Evolutionary conservation across 805 yeast species (phyloP).

Genomic region (Zygosaccharomyces bailii): DNA sequence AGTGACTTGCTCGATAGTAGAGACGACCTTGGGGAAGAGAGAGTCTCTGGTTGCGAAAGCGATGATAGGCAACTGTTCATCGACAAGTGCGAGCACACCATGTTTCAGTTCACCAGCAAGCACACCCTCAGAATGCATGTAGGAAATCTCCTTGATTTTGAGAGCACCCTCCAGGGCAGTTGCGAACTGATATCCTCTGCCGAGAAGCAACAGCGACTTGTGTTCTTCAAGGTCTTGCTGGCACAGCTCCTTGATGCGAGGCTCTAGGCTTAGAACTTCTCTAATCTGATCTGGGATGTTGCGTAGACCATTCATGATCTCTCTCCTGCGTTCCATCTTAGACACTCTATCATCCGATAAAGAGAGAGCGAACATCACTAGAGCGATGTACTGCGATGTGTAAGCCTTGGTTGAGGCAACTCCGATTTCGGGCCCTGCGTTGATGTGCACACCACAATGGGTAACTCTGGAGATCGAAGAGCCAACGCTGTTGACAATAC

Average conservation of each 20-base stretch:
- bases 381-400: conserved; percentile 95
- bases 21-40: conserved; percentile 90
- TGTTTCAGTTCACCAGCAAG: conserved; percentile 98
- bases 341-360: conserved; percentile 88
- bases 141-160: conserved; percentile 95
- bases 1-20: conserved; percentile 92
- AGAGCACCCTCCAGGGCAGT: conserved; percentile 98
- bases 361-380: conserved; percentile 95
- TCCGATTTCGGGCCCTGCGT: conserved; percentile 99
- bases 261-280: conserved; percentile 69
- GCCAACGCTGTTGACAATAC: conserved; percentile 97
- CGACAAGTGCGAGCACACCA: conserved; percentile 96
- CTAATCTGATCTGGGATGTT: conserved; percentile 82
- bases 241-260: conserved; percentile 71
- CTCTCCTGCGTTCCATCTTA: conserved; percentile 67
- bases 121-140: conserved; percentile 99
- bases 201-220: conserved; percentile 83
- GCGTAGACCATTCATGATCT: conserved; percentile 81
- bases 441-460: conserved; percentile 98
- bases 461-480: conserved; percentile 95
- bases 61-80: conserved; percentile 87
- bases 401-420: conserved; percentile 99
- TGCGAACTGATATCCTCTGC: conserved; percentile 97
- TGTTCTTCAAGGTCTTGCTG: conserved; percentile 68
- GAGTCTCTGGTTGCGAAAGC: conserved; percentile 97